Base-by-base conservation (phyloP, 1,284 basidiomycete species). In the Fomitopsis betulina region DNA sequence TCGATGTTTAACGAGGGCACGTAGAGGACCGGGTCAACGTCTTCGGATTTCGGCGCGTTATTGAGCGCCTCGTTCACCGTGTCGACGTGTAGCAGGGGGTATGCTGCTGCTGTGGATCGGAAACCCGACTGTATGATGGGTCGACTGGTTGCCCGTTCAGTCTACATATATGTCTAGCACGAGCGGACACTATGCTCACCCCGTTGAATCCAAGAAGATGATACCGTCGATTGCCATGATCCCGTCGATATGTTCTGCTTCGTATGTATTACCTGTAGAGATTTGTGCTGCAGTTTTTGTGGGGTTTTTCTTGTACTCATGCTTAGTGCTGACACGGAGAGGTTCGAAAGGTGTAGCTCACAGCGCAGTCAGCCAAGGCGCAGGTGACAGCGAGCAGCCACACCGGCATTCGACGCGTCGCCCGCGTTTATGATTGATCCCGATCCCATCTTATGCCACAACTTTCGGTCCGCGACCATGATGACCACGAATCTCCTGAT, bases 41-140 rank as follows among this genome's bases (percentile, higher is more conserved):
- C 79, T 59, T 73, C 76, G 7, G 76, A 69, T n/a, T 78, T 76
- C 39, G 75, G 65, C 38, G 82, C 75, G 61, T 84, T 85, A 38
- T 82, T 74, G 19, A 89, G 74, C 0, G 90, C 89, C 59, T 82
- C 84, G 70, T 91, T 94, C 67, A 93, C 81, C 7, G 93, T 86
- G 70, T 96, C 93, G 63, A 94, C 88, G 71, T 96, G 93, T 7
- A 96, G 75, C 10, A 94, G 78, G 1, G 94, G 89, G 70, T 94
- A 95, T 0, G 89, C 85, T 0, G 90, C 74, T 10, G 89, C 82
- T 53, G 85, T 85, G 21, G 88, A 85, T 58, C 91, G 87, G 75
- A 97, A 98, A 54, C 91, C 91, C 37, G 94, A 94, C 70, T 95
- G 92, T 62, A 96, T 92, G 62, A 98, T 89, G 37, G 94, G 89